phyloP scores from a whole-genome alignment of 2,329 filamentous ascomycete genomes.

The Bimuria novae-zelandiae region DNA sequence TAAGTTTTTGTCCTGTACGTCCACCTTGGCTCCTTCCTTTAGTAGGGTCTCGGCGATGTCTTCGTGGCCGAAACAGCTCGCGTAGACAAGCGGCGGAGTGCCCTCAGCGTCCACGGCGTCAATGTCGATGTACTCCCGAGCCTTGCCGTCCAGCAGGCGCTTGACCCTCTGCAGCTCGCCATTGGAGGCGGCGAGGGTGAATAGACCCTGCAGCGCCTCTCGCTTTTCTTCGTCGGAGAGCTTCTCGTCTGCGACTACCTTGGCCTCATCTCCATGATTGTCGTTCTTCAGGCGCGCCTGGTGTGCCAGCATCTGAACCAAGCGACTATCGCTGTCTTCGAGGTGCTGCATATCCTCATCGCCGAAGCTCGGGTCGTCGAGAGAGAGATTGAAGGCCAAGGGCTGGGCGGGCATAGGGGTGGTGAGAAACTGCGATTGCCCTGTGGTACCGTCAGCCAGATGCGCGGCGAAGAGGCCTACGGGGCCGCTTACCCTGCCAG shows the following conservation, averaged over 20 bases:
- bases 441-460: constrained; percentile 54
- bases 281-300: constrained; percentile 84
- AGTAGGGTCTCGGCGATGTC: constrained; percentile 83
- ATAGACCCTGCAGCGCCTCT: constrained; percentile 78
- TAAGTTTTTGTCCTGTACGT: constrained; percentile 92
- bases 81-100: constrained; percentile 95
- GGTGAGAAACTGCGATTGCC: constrained; percentile 93
- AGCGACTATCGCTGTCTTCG: constrained; percentile 80
- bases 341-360: constrained; percentile 62
- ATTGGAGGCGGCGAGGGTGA: constrained; percentile 96
- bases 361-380: constrained; percentile 78
- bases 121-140: constrained; percentile 77
- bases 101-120: constrained; percentile 92
- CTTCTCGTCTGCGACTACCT: constrained; percentile 74
- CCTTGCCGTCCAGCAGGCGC: constrained; percentile 74
- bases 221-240: constrained; percentile 78
- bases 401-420: constrained; percentile 84
- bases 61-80: constrained; percentile 96
- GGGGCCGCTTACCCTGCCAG: constrained; percentile 78
- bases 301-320: constrained; percentile 95
- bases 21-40: constrained; percentile 83
- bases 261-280: constrained; percentile 73
- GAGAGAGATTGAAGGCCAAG: constrained; percentile 80
- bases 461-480: constrained; percentile 14
- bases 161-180: constrained; percentile 83